A percentile compares a stretch with the other conserved stretches of the same genome.
phyloP scores from a whole-genome alignment of 129 eudicot species.

The Tagetes patula region DNA sequence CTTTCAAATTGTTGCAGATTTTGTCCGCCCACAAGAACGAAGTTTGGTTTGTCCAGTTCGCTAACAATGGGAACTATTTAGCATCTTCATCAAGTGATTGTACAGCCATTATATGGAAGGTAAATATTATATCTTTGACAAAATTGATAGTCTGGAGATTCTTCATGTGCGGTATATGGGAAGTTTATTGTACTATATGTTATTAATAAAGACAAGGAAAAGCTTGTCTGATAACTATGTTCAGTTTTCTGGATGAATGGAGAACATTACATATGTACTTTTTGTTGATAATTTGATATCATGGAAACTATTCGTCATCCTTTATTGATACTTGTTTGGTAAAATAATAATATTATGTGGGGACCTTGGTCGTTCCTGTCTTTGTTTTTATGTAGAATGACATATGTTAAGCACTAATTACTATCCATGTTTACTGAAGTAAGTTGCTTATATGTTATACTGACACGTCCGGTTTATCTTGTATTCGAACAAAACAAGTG shows the following conservation, averaged over 20 bases:
- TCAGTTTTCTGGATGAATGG: neutral
- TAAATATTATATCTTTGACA: slow-evolving; percentile 27
- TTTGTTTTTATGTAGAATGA: neutral
- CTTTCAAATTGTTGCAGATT: slow-evolving; percentile 48
- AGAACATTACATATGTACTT: slow-evolving; percentile 8
- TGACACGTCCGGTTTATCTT: neutral
- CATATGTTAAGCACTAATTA: neutral
- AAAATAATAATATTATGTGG: neutral
- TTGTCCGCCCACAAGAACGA: slow-evolving; percentile 76
- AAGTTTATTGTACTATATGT: neutral
- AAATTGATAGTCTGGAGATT: slow-evolving; percentile 24
- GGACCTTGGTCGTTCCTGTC: neutral
- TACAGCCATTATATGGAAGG: slow-evolving; percentile 96
- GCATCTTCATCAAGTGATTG: slow-evolving; percentile 95
- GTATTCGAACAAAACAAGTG: slow-evolving; percentile 5
- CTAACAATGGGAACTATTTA: slow-evolving; percentile 74
- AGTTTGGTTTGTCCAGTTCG: slow-evolving; percentile 96
- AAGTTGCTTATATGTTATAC: neutral
- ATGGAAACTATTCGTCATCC: neutral
- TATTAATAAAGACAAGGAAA: slow-evolving; percentile 12
- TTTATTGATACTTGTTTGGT: neutral
- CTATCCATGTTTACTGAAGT: slow-evolving; percentile 1
- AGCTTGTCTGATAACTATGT: slow-evolving; percentile 1
- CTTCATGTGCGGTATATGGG: slow-evolving; percentile 1
- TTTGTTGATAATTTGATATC: slow-evolving; percentile 16